Percentiles rank a stretch among this genome's conserved stretches.
Evolutionary conservation across 2,329 filamentous ascomycete genomes (phyloP).

Genomic region (Paracamarosporium sp.): DNA sequence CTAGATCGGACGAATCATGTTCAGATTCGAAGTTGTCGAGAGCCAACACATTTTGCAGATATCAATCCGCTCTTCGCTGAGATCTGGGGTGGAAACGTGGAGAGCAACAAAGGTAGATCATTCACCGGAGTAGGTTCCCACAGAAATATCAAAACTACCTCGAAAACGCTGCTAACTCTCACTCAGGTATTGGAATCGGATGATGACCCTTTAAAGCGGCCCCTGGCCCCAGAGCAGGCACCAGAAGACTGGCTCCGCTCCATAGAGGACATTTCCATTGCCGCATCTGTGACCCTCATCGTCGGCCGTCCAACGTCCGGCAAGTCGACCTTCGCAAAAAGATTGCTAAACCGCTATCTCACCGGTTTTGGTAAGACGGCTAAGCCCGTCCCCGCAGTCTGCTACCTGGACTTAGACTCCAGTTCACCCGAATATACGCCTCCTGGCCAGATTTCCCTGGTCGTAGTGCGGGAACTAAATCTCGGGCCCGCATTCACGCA

Average conservation of each 20-base stretch:
- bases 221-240: conserved; percentile 54
- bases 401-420: conserved; percentile 77
- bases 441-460: conserved; percentile 73
- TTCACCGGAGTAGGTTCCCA: conserved; percentile 42
- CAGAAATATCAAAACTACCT: conserved; percentile 4
- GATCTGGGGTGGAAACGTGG: conserved; percentile 65
- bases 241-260: conserved; percentile 65
- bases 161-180: conserved; percentile 7
- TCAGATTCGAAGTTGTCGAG: conserved; percentile 53
- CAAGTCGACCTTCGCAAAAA: conserved; percentile 75
- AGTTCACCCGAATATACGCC: conserved; percentile 78
- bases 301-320: conserved; percentile 76
- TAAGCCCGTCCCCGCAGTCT: conserved; percentile 49
- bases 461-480: conserved; percentile 66
- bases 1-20: conserved; percentile 62
- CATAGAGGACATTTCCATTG: conserved; percentile 42
- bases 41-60: conserved; percentile 61
- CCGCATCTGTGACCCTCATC: conserved; percentile 60
- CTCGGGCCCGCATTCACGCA: conserved; percentile 74
- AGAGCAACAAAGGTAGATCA: conserved; percentile 23
- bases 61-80: conserved; percentile 71
- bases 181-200: conserved; percentile 35
- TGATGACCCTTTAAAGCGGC: conserved; percentile 31
- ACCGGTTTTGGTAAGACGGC: conserved; percentile 51
- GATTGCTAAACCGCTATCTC: conserved; percentile 72